Conservation (phyloP, 805 yeast genomes). For the Myxozyma kluyveri region DNA sequence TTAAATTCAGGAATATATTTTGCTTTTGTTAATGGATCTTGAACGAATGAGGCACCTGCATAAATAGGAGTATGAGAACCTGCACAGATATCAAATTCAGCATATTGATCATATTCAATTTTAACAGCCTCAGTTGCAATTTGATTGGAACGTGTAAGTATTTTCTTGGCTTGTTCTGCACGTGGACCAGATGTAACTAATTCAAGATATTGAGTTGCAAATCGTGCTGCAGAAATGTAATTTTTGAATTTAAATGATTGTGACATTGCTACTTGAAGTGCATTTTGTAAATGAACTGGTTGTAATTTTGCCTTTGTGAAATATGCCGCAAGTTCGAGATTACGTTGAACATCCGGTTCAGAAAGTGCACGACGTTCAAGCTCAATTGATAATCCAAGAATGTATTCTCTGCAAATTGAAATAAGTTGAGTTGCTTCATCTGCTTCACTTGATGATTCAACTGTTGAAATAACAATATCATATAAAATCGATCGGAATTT, state of each 20-base stretch:
- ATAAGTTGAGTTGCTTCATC: slow-evolving; percentile 69
- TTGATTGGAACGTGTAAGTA: slow-evolving; percentile 75
- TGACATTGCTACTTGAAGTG: slow-evolving; percentile 92
- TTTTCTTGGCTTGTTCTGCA: slow-evolving; percentile 75
- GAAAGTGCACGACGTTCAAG: slow-evolving; percentile 80
- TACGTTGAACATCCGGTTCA: slow-evolving; percentile 63
- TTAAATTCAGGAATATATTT: slow-evolving; percentile 71
- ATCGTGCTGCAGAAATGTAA: slow-evolving; percentile 81
- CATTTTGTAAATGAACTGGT: slow-evolving; percentile 78
- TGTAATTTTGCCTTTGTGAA: slow-evolving; percentile 83
- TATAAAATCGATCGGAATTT: slow-evolving; percentile 78
- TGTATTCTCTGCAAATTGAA: slow-evolving; percentile 79
- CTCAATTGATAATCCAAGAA: slow-evolving; percentile 88
- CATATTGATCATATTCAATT: slow-evolving; percentile 88
- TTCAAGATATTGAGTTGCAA: slow-evolving; percentile 79
- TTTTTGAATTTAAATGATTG: slow-evolving; percentile 87
- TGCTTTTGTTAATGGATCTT: slow-evolving; percentile 88
- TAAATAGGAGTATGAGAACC: slow-evolving; percentile 86
- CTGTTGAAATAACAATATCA: slow-evolving; percentile 67
- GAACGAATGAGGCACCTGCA: slow-evolving; percentile 61
- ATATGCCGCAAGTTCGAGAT: slow-evolving; percentile 91
- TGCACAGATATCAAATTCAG: slow-evolving; percentile 88
- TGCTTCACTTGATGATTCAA: slow-evolving; percentile 71
- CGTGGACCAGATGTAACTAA: slow-evolving; percentile 65
- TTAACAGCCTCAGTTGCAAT: slow-evolving; percentile 82